Evolutionary conservation across 352 stramenopile genomes (phyloP).

Genomic region (Globisporangium acanthophoron): DNA sequence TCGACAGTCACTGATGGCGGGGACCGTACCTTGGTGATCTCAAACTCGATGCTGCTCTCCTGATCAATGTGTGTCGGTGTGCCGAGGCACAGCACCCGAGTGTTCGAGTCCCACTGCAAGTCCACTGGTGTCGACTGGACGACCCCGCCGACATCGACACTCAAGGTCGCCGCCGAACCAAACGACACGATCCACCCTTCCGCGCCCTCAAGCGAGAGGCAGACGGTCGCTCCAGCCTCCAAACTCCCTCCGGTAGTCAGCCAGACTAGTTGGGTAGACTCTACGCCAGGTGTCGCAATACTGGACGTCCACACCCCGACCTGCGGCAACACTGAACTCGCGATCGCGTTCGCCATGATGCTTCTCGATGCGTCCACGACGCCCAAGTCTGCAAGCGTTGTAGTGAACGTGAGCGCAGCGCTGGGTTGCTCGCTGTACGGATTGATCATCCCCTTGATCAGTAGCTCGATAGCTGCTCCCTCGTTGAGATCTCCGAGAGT

Average conservation of each 20-base stretch:
- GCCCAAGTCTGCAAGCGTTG: slow-evolving; percentile 30
- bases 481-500: slow-evolving; percentile 35
- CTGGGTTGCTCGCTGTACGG: slow-evolving; percentile 27
- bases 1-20: slow-evolving; percentile 31
- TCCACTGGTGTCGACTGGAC: slow-evolving; percentile 3
- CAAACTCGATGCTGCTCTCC: slow-evolving; percentile 29
- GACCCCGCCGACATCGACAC: background rate
- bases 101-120: slow-evolving; percentile 10
- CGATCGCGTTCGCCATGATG: slow-evolving; percentile 40
- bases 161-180: slow-evolving; percentile 21
- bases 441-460: slow-evolving; percentile 49
- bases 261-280: slow-evolving; percentile 33
- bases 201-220: slow-evolving; percentile 18
- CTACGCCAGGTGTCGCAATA: slow-evolving; percentile 39
- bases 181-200: slow-evolving; percentile 33
- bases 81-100: slow-evolving; percentile 22
- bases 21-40: slow-evolving; percentile 36
- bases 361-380: slow-evolving; percentile 41
- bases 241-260: slow-evolving; percentile 40
- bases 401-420: slow-evolving; percentile 23
- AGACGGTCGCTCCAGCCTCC: slow-evolving; percentile 31
- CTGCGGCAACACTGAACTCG: slow-evolving; percentile 17
- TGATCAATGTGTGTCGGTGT: slow-evolving; percentile 23
- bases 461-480: slow-evolving; percentile 25
- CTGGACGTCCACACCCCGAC: slow-evolving; percentile 29